These are phyloP conservation scores for Naganishia kalamii DNA, from an alignment of 768 basidiomycete genomes.

Conservation along the genomic window DNA sequence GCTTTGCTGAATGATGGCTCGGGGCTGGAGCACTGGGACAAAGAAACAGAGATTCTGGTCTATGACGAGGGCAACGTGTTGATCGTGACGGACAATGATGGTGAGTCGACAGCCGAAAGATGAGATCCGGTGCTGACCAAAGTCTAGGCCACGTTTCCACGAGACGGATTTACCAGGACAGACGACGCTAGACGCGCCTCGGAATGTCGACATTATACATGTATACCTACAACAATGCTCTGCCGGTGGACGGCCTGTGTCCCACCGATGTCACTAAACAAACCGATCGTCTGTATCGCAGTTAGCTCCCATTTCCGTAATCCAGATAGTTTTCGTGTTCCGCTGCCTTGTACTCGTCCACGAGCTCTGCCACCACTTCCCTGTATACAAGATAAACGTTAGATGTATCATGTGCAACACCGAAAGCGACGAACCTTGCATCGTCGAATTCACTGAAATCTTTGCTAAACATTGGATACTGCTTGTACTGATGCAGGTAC, in stretches of 20 bases:
- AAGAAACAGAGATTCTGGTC: conserved; percentile 16
- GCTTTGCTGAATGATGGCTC: conserved; percentile 20
- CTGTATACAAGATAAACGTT: conserved; percentile 2
- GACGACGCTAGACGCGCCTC: neutral
- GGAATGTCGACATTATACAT: neutral
- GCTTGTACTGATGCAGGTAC: conserved; percentile 95
- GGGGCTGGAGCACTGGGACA: conserved; percentile 25
- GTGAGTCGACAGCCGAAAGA: conserved; percentile 7
- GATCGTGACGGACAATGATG: conserved; percentile 27
- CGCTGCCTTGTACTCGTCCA: conserved; percentile 80
- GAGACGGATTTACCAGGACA: conserved; percentile 13
- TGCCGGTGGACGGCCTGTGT: neutral
- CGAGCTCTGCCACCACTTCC: conserved; percentile 31
- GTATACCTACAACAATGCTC: conserved; percentile 3
- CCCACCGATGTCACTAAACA: neutral
- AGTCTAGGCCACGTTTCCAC: conserved; percentile 20
- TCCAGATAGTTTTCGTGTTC: conserved; percentile 87
- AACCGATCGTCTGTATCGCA: neutral
- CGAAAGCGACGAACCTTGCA: conserved; percentile 60
- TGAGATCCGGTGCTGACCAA: neutral
- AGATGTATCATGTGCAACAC: conserved; percentile 24
- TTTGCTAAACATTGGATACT: conserved; percentile 90
- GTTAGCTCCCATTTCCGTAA: conserved; percentile 23
- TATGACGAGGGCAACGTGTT: conserved; percentile 26
- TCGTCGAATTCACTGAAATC: conserved; percentile 94